Base-by-base conservation (phyloP, 2,329 filamentous ascomycete species). In the Colletotrichum sp. region DNA sequence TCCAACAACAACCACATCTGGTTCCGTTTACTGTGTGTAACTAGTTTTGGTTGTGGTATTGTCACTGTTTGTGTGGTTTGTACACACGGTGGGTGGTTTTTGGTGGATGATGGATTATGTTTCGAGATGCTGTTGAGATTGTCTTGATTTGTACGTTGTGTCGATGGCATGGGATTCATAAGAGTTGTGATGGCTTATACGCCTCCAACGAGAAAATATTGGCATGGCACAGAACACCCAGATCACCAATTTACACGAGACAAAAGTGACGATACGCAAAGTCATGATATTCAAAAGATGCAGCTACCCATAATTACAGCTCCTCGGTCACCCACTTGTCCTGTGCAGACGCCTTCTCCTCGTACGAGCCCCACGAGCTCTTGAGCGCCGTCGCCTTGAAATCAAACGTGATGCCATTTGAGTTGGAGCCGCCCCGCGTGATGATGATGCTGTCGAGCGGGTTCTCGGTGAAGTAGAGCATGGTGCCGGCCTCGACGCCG, bases 401-500 rank as follows among this genome's bases (percentile, higher is more conserved):
- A 12, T 76, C 75, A 8, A 76, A 76, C 10, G 65, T 75, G 26
- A 76, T 75, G 52, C 75, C 75, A 21, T 75, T 28, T 16, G 75
- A 66, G n/a, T 30, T 57, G 52, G 71, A 5, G 2, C 71, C 67
- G 18, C 71, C 72, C 28, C 75, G 75, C 15, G 65, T 44, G 52
- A 76, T 66, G 16, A 55, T n/a, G 60, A 76, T 76, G 65, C 34
- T 62, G 60, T 75, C 72, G n/a, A 76, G 75, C 57, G 75, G 71
- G 44, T 71, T 71, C 21, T 76, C 71, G 1, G 81, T 66, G 65
- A 83, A 85, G 74, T 83, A 85, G 1, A 78, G 81, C 44, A 80
- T 80, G 0, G 84, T 84, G 7, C 80, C 81, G 52, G 81, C 81
- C 32, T 85, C 82, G 5, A 83, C 75, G 9, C 83, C 84, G 12